Base-by-base conservation (phyloP, 2,329 filamentous ascomycete species). In the Hymenotorrendiella dingleyae region DNA sequence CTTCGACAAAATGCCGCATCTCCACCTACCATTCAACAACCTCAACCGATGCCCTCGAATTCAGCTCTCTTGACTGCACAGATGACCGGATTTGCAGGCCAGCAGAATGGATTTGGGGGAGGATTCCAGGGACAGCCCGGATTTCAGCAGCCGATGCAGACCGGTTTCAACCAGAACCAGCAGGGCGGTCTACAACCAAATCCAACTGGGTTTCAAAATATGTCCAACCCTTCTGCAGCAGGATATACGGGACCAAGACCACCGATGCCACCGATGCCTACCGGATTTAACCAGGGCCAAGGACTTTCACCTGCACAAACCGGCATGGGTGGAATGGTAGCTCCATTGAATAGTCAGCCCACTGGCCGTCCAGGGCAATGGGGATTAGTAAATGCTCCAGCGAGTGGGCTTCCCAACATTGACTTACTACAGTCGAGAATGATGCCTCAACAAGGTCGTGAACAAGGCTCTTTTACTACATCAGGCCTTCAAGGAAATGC, bases 381-480 rank as follows among this genome's bases (percentile, higher is more conserved):
- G 93, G 93, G 93, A n/a, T 78, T 97, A 42, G 93, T 97, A 23
- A 98, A 98, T 64, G 86, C 89, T 2, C 93, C 93, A 2, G 78
- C 90, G 4, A 84, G 81, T 29, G 93, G 91, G 1, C 68, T 98
- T 49, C 93, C 93, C 1, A 96, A 96, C 56, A 94, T 98, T 39
- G 89, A 96, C 61, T 86, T 87, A 17, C 69, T 98, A 38, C 88
- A 94, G 58, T 84, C 88, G 44, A 86, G 89, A 49, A 93, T 98
- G 81, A 97, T 98, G 91, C 93, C 93, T 17, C 91, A 98, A 61
- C 80, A 86, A 54, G 93, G 93, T 33, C 84, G 93, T 26, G 93
- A 97, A 64, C 76, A 81, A 48, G 85, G 84, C 20, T 75, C 71
- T 14, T 97, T 86, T 57, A 94, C 87, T 6, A 91, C 90, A 2